Evolutionary conservation across 2,329 filamentous ascomycete species (phyloP).

Genomic region (Gliomastix tumulicola): DNA sequence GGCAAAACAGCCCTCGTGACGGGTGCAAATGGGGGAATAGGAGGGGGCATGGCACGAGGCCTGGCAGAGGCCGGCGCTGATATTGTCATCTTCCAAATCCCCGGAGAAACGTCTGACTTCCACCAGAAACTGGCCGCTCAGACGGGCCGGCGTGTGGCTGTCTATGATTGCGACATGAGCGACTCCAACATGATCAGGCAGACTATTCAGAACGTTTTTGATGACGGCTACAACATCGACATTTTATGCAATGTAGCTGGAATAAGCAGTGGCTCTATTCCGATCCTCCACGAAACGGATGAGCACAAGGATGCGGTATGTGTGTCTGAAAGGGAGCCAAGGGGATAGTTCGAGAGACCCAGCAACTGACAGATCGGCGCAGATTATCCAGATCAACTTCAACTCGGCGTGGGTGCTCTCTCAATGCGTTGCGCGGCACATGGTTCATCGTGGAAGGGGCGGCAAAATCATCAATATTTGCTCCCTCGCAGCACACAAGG

Average conservation of each 20-base stretch:
- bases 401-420: slow-evolving; percentile 8
- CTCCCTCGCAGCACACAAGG: slow-evolving; percentile 8
- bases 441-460: slow-evolving; percentile 6
- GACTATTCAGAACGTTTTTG: slow-evolving; percentile 3
- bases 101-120: slow-evolving; percentile 7
- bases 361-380: too few relatives aligned
- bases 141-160: slow-evolving; percentile 2
- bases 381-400: slow-evolving; percentile 1
- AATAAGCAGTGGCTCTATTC: slow-evolving; percentile 7
- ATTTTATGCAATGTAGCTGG: slow-evolving; percentile 11
- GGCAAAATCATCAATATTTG: slow-evolving; percentile 12
- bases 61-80: slow-evolving; percentile 1
- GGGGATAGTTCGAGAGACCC: too few relatives aligned
- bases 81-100: slow-evolving; percentile 6
- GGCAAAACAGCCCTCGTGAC: not conserved
- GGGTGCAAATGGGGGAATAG: not conserved
- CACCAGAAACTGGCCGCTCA: slow-evolving; percentile 1
- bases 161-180: slow-evolving; percentile 7
- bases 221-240: slow-evolving; percentile 7
- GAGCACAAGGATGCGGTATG: slow-evolving; percentile 6
- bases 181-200: not conserved
- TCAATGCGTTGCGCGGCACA: slow-evolving; percentile 6
- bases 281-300: slow-evolving; percentile 8
- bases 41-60: not conserved
- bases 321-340: not conserved